Base-by-base conservation (phyloP, 768 basidiomycete genomes). In the Russula earlei region DNA sequence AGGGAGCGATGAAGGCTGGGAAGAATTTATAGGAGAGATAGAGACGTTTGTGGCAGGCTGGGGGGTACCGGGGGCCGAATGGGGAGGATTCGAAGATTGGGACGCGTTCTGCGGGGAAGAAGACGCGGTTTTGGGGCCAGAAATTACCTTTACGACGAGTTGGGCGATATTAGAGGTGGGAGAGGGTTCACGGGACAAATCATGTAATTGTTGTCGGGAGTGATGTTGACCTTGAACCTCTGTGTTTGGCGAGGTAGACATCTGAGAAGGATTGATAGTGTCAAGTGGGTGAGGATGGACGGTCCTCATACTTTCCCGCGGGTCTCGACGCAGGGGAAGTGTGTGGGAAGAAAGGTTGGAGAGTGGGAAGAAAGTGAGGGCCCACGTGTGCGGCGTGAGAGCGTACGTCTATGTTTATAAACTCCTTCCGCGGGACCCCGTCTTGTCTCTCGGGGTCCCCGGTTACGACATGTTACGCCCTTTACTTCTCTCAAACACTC, bases 241-340 rank as follows among this genome's bases (percentile, higher is more conserved):
- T 10, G 53, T 42, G n/a, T 36, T 58, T 37, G 59, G 19, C 6
- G 61, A 42, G 33, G 48, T 56, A 11, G 59, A 44, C 61, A 62
- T 62, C 48, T 60, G 61, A 54, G 56, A 58, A n/a, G 61, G 61
- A 52, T 61, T 59, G 12, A 61, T 52, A 52, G 59, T 60, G 67
- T 75, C 67, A 70, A 75, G 69, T 66, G 80, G 59, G 81, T 77
- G 15, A 78, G 75, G 62, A 65, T 73, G 73, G 48, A 72, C 74
- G 0, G 71, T 72, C 72, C 71, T 72, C 71, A 72, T 72, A 66
- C 59, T 71, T 72, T 69, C 73, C 71, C 69, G 72, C 65, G 67
- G 52, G 67, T 65, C 67, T 68, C 66, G 41, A 53, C 43, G 58
- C 51, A 44, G 38, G 51, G 36, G 38, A 36, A 44, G 66, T 69